phyloP scores from a whole-genome alignment of 2,329 filamentous ascomycete species.

The Xylaria sp. region DNA sequence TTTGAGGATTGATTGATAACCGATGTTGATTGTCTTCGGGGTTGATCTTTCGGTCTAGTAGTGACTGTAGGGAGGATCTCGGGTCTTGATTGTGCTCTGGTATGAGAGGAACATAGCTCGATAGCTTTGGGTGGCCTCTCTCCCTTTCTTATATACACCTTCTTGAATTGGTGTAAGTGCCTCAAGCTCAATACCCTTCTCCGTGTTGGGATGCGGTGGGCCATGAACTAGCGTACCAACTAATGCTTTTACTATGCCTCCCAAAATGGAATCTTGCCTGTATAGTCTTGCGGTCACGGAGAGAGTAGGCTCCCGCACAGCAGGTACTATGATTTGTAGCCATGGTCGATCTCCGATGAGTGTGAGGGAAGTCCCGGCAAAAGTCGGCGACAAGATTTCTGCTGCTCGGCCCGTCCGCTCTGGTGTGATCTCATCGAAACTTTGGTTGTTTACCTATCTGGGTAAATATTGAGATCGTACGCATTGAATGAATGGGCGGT shows the following conservation, averaged over 20 bases:
- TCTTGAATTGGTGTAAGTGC: not conserved
- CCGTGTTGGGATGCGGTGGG: too few relatives aligned
- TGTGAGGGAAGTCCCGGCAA: not conserved
- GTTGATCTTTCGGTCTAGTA: not conserved
- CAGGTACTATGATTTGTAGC: not conserved
- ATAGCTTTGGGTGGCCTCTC: not conserved
- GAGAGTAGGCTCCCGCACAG: not conserved
- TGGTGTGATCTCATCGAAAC: not conserved
- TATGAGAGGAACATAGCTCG: not conserved
- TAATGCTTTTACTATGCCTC: too few relatives aligned
- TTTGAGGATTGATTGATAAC: not conserved
- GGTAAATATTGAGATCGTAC: not conserved
- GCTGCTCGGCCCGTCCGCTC: not conserved
- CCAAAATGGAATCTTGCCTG: not conserved
- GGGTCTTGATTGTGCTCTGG: not conserved
- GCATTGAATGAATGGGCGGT: not conserved
- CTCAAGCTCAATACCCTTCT: too few relatives aligned
- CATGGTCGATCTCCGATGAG: not conserved
- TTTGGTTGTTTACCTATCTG: constrained; percentile 8
- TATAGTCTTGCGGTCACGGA: not conserved
- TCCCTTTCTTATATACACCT: constrained; percentile 15
- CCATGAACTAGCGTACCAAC: too few relatives aligned
- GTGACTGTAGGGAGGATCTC: not conserved
- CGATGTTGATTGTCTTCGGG: not conserved
- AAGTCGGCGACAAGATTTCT: not conserved